Evolutionary conservation across 495 filamentous ascomycete species (phyloP).

Genomic region (Podospora sp.): DNA sequence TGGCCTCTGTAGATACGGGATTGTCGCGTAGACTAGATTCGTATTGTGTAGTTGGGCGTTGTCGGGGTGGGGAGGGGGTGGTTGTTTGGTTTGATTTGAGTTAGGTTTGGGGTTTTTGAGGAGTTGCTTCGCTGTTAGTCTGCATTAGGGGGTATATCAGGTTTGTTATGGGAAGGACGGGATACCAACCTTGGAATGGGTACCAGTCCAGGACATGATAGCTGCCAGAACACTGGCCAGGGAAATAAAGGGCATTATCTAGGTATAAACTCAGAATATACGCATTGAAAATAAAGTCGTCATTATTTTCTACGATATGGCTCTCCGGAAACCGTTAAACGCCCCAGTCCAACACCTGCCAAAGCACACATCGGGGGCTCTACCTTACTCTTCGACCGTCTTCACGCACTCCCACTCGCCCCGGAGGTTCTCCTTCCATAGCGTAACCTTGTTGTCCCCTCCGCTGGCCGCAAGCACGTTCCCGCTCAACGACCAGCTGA

Average conservation of each 20-base stretch:
- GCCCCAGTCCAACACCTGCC: constrained; percentile 18
- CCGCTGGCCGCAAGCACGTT: constrained; percentile 93
- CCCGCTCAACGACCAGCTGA: constrained; percentile 96
- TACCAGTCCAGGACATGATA: too few species aligned
- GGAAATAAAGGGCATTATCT: too few species aligned
- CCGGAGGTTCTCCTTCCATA: constrained; percentile 83
- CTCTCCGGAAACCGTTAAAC: constrained; percentile 3
- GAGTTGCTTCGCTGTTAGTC: not conserved
- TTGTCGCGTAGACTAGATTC: not conserved
- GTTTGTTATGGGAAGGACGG: not conserved
- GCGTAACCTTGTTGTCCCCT: constrained; percentile 93
- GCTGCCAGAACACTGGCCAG: too few species aligned
- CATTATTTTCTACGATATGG: constrained; percentile 9
- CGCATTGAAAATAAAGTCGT: constrained; percentile 3
- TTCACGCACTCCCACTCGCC: constrained; percentile 93
- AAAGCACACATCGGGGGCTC: not conserved
- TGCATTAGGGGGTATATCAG: constrained; percentile 1
- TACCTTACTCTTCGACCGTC: constrained; percentile 82
- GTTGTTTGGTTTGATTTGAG: not conserved
- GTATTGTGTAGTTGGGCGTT: not conserved
- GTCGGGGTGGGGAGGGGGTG: not conserved
- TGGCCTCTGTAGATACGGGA: not conserved
- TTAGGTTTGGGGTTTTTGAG: not conserved
- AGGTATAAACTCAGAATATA: too few species aligned
- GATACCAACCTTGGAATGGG: not conserved